Percentiles rank a stretch among this genome's conserved stretches.
These are phyloP conservation scores for Trichoderma cornu-damae DNA, from an alignment of 2,329 filamentous ascomycete species.

Conservation along the genomic window DNA sequence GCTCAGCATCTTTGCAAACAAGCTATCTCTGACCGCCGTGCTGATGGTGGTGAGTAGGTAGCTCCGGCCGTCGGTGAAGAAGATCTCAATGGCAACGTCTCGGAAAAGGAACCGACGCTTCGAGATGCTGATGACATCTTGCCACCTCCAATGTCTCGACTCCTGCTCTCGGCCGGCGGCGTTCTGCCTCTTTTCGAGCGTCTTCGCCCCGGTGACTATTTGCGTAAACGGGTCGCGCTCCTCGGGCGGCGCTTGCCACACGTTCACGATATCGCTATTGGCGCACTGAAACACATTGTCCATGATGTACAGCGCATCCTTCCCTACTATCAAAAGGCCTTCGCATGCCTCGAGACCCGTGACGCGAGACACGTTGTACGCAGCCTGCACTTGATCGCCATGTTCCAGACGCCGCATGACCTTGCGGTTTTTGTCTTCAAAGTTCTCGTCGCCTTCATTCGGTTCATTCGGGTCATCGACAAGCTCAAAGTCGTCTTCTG, in stretches of 20 bases:
- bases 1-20: constrained; percentile 68
- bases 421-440: constrained; percentile 97
- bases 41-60: constrained; percentile 86
- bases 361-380: constrained; percentile 93
- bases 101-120: constrained; percentile 93
- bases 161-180: constrained; percentile 62
- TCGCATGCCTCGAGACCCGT: constrained; percentile 91
- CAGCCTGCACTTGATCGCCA: constrained; percentile 85
- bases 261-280: constrained; percentile 94
- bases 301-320: constrained; percentile 86
- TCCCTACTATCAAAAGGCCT: constrained; percentile 87
- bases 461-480: constrained; percentile 88
- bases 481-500: constrained; percentile 92
- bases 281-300: constrained; percentile 94
- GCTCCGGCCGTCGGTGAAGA: constrained; percentile 94
- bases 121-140: constrained; percentile 88
- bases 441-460: constrained; percentile 66
- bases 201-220: constrained; percentile 70
- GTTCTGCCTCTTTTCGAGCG: constrained; percentile 56
- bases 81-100: constrained; percentile 93
- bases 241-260: constrained; percentile 85
- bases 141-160: constrained; percentile 88
- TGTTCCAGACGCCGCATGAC: constrained; percentile 91
- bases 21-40: constrained; percentile 66
- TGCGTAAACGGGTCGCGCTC: constrained; percentile 94